These are phyloP conservation scores for Conidiobolus incongruus DNA, from an alignment of 371 early-diverging fungal species.

Conservation along the genomic window DNA sequence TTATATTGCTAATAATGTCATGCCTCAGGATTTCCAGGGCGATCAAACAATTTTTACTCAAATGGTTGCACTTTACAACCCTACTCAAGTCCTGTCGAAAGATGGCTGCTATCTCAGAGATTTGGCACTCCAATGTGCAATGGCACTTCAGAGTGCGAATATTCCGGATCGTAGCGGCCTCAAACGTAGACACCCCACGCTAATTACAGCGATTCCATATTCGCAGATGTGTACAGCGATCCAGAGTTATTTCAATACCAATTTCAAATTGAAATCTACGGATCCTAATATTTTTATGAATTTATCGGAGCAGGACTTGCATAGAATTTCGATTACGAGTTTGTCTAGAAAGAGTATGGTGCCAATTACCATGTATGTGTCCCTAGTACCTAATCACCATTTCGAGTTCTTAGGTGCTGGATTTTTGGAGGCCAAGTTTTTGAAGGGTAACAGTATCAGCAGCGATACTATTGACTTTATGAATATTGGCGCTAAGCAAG, in stretches of 20 bases:
- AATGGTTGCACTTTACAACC: constrained; percentile 43
- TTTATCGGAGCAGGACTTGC: constrained; percentile 29
- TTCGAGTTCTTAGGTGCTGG: constrained; percentile 22
- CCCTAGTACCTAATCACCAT: constrained; percentile 33
- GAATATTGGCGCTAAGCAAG: constrained; percentile 43
- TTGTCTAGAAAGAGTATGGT: constrained; percentile 40
- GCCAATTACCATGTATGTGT: constrained; percentile 51
- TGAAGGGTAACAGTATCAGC: constrained; percentile 40
- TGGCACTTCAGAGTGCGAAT: constrained; percentile 28
- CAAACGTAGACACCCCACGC: constrained; percentile 45
- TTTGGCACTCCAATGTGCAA: constrained; percentile 43
- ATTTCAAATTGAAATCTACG: constrained; percentile 17
- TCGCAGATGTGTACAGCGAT: constrained; percentile 15
- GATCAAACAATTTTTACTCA: constrained; percentile 48
- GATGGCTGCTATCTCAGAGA: constrained; percentile 58
- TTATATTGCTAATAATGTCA: constrained; percentile 22
- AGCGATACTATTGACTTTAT: constrained; percentile 39
- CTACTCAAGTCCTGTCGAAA: constrained; percentile 40
- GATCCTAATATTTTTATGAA: constrained; percentile 25
- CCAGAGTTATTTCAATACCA: not conserved
- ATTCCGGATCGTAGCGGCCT: constrained; percentile 42
- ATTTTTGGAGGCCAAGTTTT: constrained; percentile 29
- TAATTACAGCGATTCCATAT: constrained; percentile 36
- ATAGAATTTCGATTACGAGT: constrained; percentile 44
- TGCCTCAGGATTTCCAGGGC: constrained; percentile 35